These are phyloP conservation scores for Tricholomella constricta DNA, from an alignment of 768 basidiomycete species.

Conservation along the genomic window DNA sequence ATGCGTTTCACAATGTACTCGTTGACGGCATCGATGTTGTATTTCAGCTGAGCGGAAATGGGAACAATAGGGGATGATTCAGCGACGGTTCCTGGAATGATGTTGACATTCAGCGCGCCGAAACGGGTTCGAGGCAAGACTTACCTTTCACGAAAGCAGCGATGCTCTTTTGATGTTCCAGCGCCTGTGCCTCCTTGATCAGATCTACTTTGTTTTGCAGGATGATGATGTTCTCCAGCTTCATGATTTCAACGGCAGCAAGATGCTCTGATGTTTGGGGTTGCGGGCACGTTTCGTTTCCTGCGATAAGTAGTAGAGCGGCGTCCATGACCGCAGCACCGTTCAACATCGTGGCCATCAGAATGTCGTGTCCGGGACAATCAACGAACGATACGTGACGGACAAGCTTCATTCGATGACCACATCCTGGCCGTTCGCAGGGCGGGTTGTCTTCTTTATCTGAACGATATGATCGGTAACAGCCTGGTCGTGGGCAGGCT, in stretches of 20 bases:
- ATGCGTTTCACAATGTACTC: slow-evolving; percentile 98
- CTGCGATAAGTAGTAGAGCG: slow-evolving; percentile 91
- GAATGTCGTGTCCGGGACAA: slow-evolving; percentile 97
- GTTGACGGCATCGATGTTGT: slow-evolving; percentile 99
- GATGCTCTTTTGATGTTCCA: slow-evolving; percentile 97
- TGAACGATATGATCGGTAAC: slow-evolving; percentile 91
- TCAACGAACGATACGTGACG: slow-evolving; percentile 99
- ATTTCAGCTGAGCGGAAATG: slow-evolving; percentile 97
- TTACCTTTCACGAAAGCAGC: slow-evolving; percentile 91
- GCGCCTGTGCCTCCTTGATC: slow-evolving; percentile 91
- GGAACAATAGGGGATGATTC: slow-evolving; percentile 98
- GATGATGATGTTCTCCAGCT: slow-evolving; percentile 96
- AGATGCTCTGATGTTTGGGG: slow-evolving; percentile 99
- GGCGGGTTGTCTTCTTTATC: slow-evolving; percentile 93
- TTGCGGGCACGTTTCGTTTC: slow-evolving; percentile 98
- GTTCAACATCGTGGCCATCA: slow-evolving; percentile 99
- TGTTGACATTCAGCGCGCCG: neutral
- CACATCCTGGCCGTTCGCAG: slow-evolving; percentile 93
- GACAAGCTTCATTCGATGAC: slow-evolving; percentile 84
- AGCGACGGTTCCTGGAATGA: slow-evolving; percentile 86
- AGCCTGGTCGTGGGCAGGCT: slow-evolving; percentile 90
- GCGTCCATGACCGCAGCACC: slow-evolving; percentile 99
- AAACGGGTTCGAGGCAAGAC: slow-evolving; percentile 14
- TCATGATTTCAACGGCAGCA: slow-evolving; percentile 99
- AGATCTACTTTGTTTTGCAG: slow-evolving; percentile 99